A percentile compares a stretch with the other conserved stretches of the same genome.
These are phyloP conservation scores for Ophiostoma ulmi DNA, from an alignment of 2,329 filamentous ascomycete genomes.

Conservation along the genomic window DNA sequence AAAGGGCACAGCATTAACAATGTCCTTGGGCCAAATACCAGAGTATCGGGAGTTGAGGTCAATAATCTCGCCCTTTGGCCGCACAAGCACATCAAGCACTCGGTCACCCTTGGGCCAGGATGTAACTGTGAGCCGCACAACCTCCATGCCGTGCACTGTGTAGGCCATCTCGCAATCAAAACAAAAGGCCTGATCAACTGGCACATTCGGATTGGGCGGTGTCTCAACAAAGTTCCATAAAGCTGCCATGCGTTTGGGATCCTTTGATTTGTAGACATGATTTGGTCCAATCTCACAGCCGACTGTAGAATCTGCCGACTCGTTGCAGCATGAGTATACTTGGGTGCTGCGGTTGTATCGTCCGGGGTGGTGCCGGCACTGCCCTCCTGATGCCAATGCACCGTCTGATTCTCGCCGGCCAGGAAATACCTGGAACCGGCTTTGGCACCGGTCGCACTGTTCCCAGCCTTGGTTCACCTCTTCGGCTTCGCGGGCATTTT, in stretches of 20 bases:
- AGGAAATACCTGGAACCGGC: constrained; percentile 87
- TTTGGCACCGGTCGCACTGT: constrained; percentile 77
- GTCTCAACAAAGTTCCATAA: constrained; percentile 77
- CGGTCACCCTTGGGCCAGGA: constrained; percentile 74
- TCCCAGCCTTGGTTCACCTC: constrained; percentile 71
- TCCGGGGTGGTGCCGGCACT: constrained; percentile 76
- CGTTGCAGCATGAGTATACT: constrained; percentile 73
- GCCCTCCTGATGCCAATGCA: constrained; percentile 67
- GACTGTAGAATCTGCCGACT: constrained; percentile 62
- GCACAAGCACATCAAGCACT: constrained; percentile 63
- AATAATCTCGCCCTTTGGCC: constrained; percentile 28
- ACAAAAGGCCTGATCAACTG: constrained; percentile 60
- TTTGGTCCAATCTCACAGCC: constrained; percentile 68
- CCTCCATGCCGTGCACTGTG: constrained; percentile 79
- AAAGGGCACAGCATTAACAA: constrained; percentile 61
- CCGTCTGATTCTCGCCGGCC: constrained; percentile 73
- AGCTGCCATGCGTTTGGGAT: constrained; percentile 68
- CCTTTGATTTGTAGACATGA: constrained; percentile 84
- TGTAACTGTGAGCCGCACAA: constrained; percentile 83
- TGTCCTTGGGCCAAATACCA: constrained; percentile 74
- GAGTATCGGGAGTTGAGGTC: constrained; percentile 76
- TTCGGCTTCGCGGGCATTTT: constrained; percentile 59
- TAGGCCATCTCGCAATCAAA: constrained; percentile 99
- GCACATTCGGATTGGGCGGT: constrained; percentile 55
- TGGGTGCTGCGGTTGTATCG: constrained; percentile 56